These are phyloP conservation scores for Hibiscus mutabilis DNA, from an alignment of 345 rosid genomes.

Conservation along the genomic window DNA sequence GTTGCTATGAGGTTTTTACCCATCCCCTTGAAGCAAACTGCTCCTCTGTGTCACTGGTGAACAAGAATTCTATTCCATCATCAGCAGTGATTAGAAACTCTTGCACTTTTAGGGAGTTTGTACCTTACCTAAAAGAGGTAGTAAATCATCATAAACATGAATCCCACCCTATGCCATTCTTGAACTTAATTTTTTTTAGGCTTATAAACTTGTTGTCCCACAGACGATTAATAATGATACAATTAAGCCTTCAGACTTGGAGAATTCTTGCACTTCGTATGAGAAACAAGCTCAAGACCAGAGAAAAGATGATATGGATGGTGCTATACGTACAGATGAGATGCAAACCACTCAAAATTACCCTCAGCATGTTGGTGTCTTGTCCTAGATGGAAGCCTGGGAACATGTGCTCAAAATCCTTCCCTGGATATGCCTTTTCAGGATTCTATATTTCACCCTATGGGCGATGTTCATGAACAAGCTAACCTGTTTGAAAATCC, in stretches of 20 bases:
- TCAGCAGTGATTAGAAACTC: conserved; percentile 28
- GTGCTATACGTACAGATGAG: conserved; percentile 29
- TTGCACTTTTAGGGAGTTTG: conserved; percentile 51
- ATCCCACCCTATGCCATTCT: conserved; percentile 17
- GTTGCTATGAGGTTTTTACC: conserved; percentile 57
- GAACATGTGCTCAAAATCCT: conserved; percentile 38
- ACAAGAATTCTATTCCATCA: conserved; percentile 35
- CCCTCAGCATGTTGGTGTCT: conserved; percentile 36
- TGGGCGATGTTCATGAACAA: conserved; percentile 39
- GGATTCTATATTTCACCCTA: conserved; percentile 41
- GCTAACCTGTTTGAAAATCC: conserved; percentile 34
- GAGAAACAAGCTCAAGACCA: conserved; percentile 31
- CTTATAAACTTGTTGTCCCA: conserved; percentile 29
- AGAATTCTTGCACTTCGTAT: conserved; percentile 25
- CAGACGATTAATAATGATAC: conserved; percentile 44
- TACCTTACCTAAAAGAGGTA: conserved; percentile 46
- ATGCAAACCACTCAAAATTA: conserved; percentile 48
- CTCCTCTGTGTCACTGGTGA: conserved; percentile 44
- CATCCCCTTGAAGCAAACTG: conserved; percentile 41
- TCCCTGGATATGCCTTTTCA: conserved; percentile 31
- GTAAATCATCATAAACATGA: conserved; percentile 19
- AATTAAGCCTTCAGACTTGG: conserved; percentile 36
- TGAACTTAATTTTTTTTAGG: conserved; percentile 25
- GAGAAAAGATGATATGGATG: conserved; percentile 26
- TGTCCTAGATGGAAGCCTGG: conserved; percentile 47